Conservation (phyloP, 2,329 filamentous ascomycete species). For the Sporothrix schenckii region DNA sequence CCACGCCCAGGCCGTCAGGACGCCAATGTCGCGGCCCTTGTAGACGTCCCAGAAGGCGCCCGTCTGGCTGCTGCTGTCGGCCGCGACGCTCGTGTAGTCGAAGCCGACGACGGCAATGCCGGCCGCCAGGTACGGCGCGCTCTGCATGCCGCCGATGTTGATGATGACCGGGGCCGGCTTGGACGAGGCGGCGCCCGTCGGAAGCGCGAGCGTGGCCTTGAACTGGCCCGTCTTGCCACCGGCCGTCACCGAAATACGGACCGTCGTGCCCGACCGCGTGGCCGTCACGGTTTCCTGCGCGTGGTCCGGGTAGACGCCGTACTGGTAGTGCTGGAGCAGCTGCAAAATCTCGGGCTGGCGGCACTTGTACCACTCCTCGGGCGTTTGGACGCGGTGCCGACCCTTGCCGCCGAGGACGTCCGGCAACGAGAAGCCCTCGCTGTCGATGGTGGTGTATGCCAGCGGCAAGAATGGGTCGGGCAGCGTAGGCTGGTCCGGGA, state of each 20-base stretch:
- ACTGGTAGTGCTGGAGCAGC: constrained; percentile 56
- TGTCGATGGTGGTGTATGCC: constrained; percentile 34
- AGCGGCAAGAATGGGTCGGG: not conserved
- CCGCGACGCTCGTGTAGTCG: constrained; percentile 52
- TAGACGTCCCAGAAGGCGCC: constrained; percentile 56
- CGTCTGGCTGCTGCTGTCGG: constrained; percentile 54
- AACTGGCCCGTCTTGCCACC: constrained; percentile 51
- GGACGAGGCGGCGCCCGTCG: constrained; percentile 42
- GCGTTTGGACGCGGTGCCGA: constrained; percentile 48
- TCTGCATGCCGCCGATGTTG: constrained; percentile 54
- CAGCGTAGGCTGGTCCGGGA: constrained; percentile 4
- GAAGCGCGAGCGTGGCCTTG: constrained; percentile 49
- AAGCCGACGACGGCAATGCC: constrained; percentile 56
- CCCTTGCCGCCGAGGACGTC: constrained; percentile 48
- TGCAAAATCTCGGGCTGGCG: constrained; percentile 55
- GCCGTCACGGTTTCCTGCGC: constrained; percentile 51
- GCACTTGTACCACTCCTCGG: constrained; percentile 54
- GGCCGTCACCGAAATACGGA: constrained; percentile 49
- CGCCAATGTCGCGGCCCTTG: constrained; percentile 53
- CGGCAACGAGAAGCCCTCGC: constrained; percentile 39
- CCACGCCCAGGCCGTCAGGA: constrained; percentile 60
- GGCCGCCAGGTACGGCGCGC: constrained; percentile 50
- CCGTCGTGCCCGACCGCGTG: constrained; percentile 50
- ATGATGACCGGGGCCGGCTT: constrained; percentile 52
- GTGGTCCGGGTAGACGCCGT: constrained; percentile 56